phyloP scores from a whole-genome alignment of 1,284 basidiomycete species.

The Moniliella sp. region DNA sequence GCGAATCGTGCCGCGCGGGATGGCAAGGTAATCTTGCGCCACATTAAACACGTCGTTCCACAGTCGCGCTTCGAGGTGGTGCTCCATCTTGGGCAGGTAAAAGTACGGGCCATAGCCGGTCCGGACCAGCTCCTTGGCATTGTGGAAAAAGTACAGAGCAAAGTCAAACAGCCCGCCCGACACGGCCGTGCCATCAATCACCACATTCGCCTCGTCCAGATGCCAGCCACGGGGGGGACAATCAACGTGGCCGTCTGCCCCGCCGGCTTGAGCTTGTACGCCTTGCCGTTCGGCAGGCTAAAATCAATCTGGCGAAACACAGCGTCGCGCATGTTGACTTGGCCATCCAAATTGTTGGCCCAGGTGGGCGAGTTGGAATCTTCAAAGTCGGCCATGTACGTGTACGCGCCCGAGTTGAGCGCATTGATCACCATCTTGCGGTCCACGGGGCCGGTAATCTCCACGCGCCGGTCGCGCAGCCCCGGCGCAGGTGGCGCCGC shows the following conservation, averaged over 20 bases:
- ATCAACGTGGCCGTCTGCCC: slow-evolving; percentile 39
- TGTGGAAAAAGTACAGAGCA: slow-evolving; percentile 91
- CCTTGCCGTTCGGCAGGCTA: slow-evolving; percentile 54
- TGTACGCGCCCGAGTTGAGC: slow-evolving; percentile 53
- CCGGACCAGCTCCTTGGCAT: slow-evolving; percentile 49
- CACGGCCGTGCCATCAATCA: slow-evolving; percentile 68
- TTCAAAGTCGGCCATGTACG: slow-evolving; percentile 33
- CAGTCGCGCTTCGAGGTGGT: slow-evolving; percentile 58
- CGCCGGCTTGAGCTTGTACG: slow-evolving; percentile 81
- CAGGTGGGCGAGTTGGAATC: slow-evolving; percentile 85
- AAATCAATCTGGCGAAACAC: slow-evolving; percentile 69
- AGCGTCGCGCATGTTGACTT: slow-evolving; percentile 82
- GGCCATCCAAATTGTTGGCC: slow-evolving; percentile 74
- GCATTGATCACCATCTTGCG: slow-evolving; percentile 60
- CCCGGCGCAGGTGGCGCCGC: slow-evolving; percentile 53
- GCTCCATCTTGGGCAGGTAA: slow-evolving; percentile 97
- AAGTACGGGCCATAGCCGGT: slow-evolving; percentile 85
- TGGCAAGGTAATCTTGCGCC: slow-evolving; percentile 68
- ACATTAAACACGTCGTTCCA: slow-evolving; percentile 92
- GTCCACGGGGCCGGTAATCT: slow-evolving; percentile 81
- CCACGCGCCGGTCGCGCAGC: slow-evolving; percentile 44
- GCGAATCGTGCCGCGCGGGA: slow-evolving; percentile 68
- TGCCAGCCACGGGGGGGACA: slow-evolving; percentile 66
- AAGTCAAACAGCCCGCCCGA: slow-evolving; percentile 93
- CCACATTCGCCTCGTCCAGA: slow-evolving; percentile 67